Conservation (phyloP, 305 asterid species). For the Ajuga reptans region DNA sequence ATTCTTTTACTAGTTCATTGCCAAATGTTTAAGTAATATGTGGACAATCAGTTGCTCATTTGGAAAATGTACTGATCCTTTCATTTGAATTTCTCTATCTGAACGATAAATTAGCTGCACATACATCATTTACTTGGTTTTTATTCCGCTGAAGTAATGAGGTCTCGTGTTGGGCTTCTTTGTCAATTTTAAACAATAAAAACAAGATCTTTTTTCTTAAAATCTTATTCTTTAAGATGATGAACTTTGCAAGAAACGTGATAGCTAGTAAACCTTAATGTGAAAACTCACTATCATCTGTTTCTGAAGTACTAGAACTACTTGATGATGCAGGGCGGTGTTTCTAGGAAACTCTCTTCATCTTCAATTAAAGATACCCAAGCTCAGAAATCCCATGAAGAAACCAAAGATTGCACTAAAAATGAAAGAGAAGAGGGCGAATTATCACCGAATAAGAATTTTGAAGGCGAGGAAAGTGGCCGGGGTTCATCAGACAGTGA, state of each 20-base stretch:
- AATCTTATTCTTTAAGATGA: neutral
- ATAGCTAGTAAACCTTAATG: neutral
- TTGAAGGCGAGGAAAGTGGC: slow-evolving; percentile 56
- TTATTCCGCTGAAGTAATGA: neutral
- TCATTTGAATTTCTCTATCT: neutral
- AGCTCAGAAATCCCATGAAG: slow-evolving; percentile 33
- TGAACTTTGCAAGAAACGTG: neutral
- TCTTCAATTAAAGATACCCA: slow-evolving; percentile 31
- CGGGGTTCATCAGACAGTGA: slow-evolving; percentile 62
- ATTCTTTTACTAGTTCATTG: no score
- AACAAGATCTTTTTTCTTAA: neutral
- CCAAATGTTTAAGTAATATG: no score
- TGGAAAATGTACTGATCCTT: no score
- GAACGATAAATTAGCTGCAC: neutral
- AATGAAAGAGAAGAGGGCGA: slow-evolving; percentile 66
- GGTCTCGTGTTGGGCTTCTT: neutral
- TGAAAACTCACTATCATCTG: neutral
- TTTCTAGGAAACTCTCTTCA: slow-evolving; percentile 27
- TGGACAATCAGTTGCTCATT: no score
- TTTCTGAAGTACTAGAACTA: neutral
- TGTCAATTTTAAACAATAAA: neutral
- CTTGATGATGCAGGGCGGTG: slow-evolving; percentile 36
- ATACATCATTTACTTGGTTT: neutral
- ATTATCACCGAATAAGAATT: slow-evolving; percentile 53
- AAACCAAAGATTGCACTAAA: slow-evolving; percentile 28